Evolutionary conservation across 176 grass and related monocot species (phyloP).

Genomic region (Metroxylon sagu): DNA sequence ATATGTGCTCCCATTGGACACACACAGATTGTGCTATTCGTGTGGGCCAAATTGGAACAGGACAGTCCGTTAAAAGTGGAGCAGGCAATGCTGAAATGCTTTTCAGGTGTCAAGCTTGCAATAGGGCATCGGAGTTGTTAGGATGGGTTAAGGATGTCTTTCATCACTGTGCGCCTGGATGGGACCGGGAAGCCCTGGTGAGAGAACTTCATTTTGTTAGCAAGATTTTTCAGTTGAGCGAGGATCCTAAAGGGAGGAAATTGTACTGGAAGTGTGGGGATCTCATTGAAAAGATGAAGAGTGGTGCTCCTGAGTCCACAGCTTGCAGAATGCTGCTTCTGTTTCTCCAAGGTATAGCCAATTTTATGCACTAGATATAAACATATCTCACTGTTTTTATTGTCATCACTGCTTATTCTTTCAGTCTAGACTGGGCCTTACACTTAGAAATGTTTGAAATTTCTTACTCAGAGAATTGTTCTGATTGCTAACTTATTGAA

Average conservation of each 20-base stretch:
- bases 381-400: too few species aligned
- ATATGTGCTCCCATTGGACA: constrained; percentile 82
- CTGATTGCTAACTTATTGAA: too few species aligned
- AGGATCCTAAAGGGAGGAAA: constrained; percentile 57
- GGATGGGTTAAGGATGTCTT: constrained; percentile 83
- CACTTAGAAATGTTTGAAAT: too few species aligned
- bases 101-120: constrained; percentile 77
- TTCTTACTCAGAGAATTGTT: too few species aligned
- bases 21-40: constrained; percentile 80
- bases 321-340: constrained; percentile 49
- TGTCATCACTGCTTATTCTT: too few species aligned
- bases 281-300: constrained; percentile 57
- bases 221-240: constrained; percentile 74
- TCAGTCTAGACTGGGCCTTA: too few species aligned
- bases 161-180: constrained; percentile 61
- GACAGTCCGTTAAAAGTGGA: constrained; percentile 36
- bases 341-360: constrained; percentile 54
- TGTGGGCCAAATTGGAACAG: constrained; percentile 38
- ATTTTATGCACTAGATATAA: constrained; percentile 10
- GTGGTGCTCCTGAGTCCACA: constrained; percentile 34
- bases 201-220: constrained; percentile 71
- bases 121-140: constrained; percentile 58
- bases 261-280: constrained; percentile 47
- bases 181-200: constrained; percentile 52
- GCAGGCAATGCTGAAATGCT: constrained; percentile 41